These are phyloP conservation scores for Tolypocladium tropicale DNA, from an alignment of 2,329 filamentous ascomycete species.

Conservation along the genomic window DNA sequence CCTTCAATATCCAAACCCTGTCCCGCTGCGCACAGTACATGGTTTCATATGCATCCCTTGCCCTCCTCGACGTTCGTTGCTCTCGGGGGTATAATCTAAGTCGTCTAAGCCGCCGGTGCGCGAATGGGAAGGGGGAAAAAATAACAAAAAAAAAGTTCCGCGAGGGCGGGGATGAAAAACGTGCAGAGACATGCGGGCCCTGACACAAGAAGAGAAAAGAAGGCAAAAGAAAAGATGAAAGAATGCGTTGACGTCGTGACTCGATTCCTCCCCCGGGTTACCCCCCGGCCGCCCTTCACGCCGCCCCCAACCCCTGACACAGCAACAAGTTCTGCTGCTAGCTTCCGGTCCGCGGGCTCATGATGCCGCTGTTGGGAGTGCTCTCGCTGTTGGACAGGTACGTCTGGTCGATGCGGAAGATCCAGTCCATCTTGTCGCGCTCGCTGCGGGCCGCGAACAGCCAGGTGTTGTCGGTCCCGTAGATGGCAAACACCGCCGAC, in stretches of 20 bases:
- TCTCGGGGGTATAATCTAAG: constrained; percentile 6
- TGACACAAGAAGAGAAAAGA: background rate
- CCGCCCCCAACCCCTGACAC: no score
- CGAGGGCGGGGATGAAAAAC: no score
- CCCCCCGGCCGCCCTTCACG: no score
- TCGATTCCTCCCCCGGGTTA: background rate
- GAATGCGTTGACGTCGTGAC: background rate
- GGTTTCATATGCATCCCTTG: background rate
- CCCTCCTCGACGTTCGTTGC: background rate
- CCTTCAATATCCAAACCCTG: background rate
- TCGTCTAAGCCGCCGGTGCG: constrained; percentile 1
- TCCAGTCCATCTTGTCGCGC: constrained; percentile 93
- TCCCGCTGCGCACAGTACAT: background rate
- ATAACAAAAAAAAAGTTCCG: background rate
- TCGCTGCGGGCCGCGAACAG: constrained; percentile 85
- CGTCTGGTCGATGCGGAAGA: constrained; percentile 84
- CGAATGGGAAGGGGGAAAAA: background rate
- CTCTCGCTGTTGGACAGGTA: constrained; percentile 40
- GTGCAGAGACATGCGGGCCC: background rate
- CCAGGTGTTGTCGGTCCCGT: constrained; percentile 90
- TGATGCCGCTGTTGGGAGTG: constrained; percentile 23
- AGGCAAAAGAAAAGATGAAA: background rate
- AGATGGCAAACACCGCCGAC: constrained; percentile 82
- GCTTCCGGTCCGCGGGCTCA: constrained; percentile 22
- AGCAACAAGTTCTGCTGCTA: no score